These are phyloP conservation scores for Sarocladium brachiariae DNA, from an alignment of 2,329 filamentous ascomycete genomes.

Conservation along the genomic window DNA sequence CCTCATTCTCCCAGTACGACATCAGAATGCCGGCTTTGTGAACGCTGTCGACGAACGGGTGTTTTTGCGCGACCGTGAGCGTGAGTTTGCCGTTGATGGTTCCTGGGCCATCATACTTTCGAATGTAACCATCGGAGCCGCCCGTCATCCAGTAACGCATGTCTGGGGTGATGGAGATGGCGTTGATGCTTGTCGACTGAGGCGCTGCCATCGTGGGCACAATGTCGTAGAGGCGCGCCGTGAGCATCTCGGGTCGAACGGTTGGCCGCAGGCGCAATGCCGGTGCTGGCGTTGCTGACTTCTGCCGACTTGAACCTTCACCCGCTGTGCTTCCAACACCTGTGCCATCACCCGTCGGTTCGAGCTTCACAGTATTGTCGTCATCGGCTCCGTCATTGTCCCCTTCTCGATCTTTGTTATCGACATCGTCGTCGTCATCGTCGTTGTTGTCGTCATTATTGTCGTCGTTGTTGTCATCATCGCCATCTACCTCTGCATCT, in stretches of 20 bases:
- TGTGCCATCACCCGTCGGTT: slow-evolving; percentile 11
- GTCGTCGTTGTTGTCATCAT: slow-evolving; percentile 53
- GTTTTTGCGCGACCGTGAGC: slow-evolving; percentile 88
- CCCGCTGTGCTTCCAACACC: slow-evolving; percentile 32
- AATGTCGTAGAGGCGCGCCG: slow-evolving; percentile 82
- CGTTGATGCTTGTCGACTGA: slow-evolving; percentile 92
- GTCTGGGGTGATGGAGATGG: slow-evolving; percentile 84
- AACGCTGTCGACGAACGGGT: slow-evolving; percentile 96
- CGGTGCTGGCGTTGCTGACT: slow-evolving; percentile 15
- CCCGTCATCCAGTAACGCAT: slow-evolving; percentile 93
- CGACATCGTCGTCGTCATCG: slow-evolving; percentile 62
- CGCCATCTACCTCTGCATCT: slow-evolving; percentile 58
- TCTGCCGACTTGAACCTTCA: slow-evolving; percentile 8
- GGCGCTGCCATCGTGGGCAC: slow-evolving; percentile 95
- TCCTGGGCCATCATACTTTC: slow-evolving; percentile 92
- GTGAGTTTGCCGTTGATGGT: slow-evolving; percentile 93
- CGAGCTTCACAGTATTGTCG: slow-evolving; percentile 15
- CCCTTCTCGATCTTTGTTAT: slow-evolving; percentile 56
- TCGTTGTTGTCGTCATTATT: slow-evolving; percentile 23
- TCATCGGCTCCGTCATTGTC: slow-evolving; percentile 18
- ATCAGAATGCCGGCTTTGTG: slow-evolving; percentile 90
- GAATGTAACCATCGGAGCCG: slow-evolving; percentile 89
- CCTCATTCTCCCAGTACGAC: slow-evolving; percentile 98
- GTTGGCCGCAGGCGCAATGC: slow-evolving; percentile 35
- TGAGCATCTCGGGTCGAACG: slow-evolving; percentile 71